phyloP scores from a whole-genome alignment of 805 yeast species.

The Saccharomycopsis vini region DNA sequence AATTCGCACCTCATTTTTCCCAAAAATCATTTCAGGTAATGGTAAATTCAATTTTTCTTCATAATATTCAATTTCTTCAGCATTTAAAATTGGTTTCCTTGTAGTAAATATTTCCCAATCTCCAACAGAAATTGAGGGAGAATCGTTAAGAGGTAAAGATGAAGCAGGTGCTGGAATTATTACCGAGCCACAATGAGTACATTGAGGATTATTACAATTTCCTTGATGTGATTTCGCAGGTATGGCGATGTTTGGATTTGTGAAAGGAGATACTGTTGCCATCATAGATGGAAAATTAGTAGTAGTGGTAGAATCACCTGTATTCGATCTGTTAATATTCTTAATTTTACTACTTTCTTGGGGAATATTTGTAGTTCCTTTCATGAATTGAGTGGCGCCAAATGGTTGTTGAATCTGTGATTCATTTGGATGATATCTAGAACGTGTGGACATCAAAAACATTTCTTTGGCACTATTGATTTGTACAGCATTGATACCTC shows the following conservation, averaged over 20 bases:
- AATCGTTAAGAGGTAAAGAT: slow-evolving; percentile 49
- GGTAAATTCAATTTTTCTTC: slow-evolving; percentile 65
- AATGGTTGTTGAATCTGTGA: too few species aligned
- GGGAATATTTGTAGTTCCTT: too few species aligned
- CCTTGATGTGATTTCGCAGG: slow-evolving; percentile 36
- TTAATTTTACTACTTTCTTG: background rate
- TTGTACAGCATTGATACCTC: slow-evolving; percentile 46
- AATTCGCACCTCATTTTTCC: slow-evolving; percentile 60
- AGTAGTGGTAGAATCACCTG: background rate
- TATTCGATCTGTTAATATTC: background rate
- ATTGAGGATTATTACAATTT: slow-evolving; percentile 34
- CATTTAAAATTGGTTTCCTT: slow-evolving; percentile 68
- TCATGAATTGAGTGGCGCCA: too few species aligned
- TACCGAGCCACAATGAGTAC: slow-evolving; percentile 60
- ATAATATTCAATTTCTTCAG: slow-evolving; percentile 62
- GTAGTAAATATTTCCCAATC: slow-evolving; percentile 71
- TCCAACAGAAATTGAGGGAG: slow-evolving; percentile 59
- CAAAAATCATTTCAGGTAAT: slow-evolving; percentile 96
- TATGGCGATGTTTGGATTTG: slow-evolving; percentile 18
- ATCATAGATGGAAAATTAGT: background rate
- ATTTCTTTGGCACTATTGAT: slow-evolving; percentile 56
- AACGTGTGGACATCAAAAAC: slow-evolving; percentile 41
- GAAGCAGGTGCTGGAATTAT: slow-evolving; percentile 74
- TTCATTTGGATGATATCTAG: slow-evolving; percentile 17
- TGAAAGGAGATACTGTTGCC: background rate